Base-by-base conservation (phyloP, 371 early-diverging fungal species). In the Mucor lusitanicus region DNA sequence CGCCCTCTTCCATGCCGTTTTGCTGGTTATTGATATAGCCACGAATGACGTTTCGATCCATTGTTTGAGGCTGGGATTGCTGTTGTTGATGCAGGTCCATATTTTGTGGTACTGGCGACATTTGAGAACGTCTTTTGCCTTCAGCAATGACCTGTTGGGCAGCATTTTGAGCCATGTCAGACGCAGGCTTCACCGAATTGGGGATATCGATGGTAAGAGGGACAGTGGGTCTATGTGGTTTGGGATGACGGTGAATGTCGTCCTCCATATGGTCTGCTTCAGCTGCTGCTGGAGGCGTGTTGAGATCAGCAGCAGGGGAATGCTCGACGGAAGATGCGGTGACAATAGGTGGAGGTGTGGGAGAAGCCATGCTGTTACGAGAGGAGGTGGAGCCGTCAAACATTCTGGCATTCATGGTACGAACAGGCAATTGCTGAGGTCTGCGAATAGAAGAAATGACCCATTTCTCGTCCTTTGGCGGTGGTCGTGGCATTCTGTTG, bases 401-500 rank as follows among this genome's bases (percentile, higher is more conserved):
- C 58, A 78, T 71, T 17, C 46, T 71, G 1, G 74, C 76, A 63
- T 79, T 74, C 8, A 67, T 59, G 15, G 74, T 61, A n/a, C 73
- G 74, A 0, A 83, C 76, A 27, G 83, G 81, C 23, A 83, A 61
- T 48, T 77, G 77, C n/a, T 80, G 81, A 21, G 83, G 81, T 60
- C 79, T 71, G 19, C 83, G 77, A 50, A 80, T 77, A 6, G 81
- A 80, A 4, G 81, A 80, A 64, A 83, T 83, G 3, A 83, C 73
- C 83, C 83, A 83, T 73, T 80, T 83, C 48, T 83, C 83, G 48
- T 76, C 79, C 44, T 75, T 78, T 17, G 83, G 74, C 12, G 79
- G 78, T 9, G 71, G 69, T 35, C 66, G 32, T 50, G 76, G 76
- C 32, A 69, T 69, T 37, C 48, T 23, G 9, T 40, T 61, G 12